Percentiles rank a stretch among this genome's conserved stretches.
Evolutionary conservation across 2,329 filamentous ascomycete species (phyloP).

Genomic region (Venturiaceae sp.): DNA sequence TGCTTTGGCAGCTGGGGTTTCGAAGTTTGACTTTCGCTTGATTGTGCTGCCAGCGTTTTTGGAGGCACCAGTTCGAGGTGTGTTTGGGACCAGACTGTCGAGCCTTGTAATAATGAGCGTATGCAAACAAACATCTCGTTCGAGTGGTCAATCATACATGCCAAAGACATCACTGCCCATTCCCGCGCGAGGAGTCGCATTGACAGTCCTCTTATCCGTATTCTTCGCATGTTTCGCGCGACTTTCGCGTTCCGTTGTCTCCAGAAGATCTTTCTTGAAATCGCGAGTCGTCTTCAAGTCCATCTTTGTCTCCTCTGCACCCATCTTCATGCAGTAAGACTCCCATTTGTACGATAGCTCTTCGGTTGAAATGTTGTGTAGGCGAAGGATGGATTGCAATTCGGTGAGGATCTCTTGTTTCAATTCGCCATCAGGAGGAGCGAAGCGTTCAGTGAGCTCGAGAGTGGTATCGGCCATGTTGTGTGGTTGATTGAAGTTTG

Average conservation of each 20-base stretch:
- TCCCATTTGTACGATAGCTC: conserved; percentile 99
- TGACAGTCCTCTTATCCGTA: conserved; percentile 52
- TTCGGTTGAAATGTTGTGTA: conserved; percentile 71
- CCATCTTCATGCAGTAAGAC: conserved; percentile 93
- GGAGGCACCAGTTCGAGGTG: conserved; percentile 27
- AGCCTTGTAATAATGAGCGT: conserved; percentile 23
- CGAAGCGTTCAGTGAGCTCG: conserved; percentile 52
- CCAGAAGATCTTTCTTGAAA: conserved; percentile 81
- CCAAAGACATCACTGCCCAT: conserved; percentile 66
- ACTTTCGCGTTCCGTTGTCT: conserved; percentile 68
- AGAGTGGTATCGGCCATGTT: conserved; percentile 39
- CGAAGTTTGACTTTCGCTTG: conserved; percentile 44
- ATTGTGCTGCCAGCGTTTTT: conserved; percentile 28
- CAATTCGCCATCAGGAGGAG: conserved; percentile 41
- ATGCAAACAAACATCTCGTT: too few relatives aligned
- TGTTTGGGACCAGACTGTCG: conserved; percentile 36
- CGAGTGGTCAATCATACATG: conserved; percentile 48
- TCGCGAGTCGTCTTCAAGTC: conserved; percentile 61
- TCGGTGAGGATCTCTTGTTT: conserved; percentile 71
- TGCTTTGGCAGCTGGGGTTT: conserved; percentile 38
- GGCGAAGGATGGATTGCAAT: conserved; percentile 73
- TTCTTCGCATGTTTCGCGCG: conserved; percentile 55
- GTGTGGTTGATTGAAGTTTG: neutral
- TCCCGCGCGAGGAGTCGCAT: conserved; percentile 47
- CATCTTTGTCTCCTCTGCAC: conserved; percentile 63